Evolutionary conservation across 345 rosid species (phyloP), one percentile per base, ranked within the genome.

Genomic region (Pugionium dolabratum): DNA sequence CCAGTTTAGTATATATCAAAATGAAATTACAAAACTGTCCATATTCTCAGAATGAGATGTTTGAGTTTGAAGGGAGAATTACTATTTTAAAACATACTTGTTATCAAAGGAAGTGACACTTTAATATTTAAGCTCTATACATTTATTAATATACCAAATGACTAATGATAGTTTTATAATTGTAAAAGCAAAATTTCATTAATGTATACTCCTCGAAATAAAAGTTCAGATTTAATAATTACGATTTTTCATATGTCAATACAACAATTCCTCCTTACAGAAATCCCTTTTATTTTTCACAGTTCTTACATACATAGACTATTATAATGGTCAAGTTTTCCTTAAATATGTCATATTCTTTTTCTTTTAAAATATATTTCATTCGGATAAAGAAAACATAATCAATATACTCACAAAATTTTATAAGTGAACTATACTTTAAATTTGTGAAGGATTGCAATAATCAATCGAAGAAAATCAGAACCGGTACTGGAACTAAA

Each of bases 11-110:
- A 54, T 45, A 40, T 55, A 56, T 47, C 6, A 62, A 70, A 1
- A 62, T 47, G 54, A 45, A 11, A 64, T 26, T 55, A 44, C 37
- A 55, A 7, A 39, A 66, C 55, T 62, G 48, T 54, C 62, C 49
- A 36, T 35, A 36, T 31, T 45, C 41, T 36, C n/a, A 43, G 43
- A 49, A 37, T 27, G 3, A 27, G 9, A 47, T 58, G 18, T 18
- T 18, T 18, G 18, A 18, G 18, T 54, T 54, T 32, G 34, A 28
- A 41, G 27, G 5, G 3, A 59, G 53, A 34, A 35, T 43, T 43
- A 35, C 3, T 35, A 51, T 8, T 49, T 49, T 33, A 3, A 11
- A 3, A 18, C 5, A 52, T 7, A 49, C 3, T 4, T 32, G 18
- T 9, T 41, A 64, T 18, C 5, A 11, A 27, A 50, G 3, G n/a